Percentiles rank a stretch among this genome's conserved stretches.
These are phyloP conservation scores for Davidsoniella australis DNA, from an alignment of 2,329 filamentous ascomycete genomes.

Conservation along the genomic window DNA sequence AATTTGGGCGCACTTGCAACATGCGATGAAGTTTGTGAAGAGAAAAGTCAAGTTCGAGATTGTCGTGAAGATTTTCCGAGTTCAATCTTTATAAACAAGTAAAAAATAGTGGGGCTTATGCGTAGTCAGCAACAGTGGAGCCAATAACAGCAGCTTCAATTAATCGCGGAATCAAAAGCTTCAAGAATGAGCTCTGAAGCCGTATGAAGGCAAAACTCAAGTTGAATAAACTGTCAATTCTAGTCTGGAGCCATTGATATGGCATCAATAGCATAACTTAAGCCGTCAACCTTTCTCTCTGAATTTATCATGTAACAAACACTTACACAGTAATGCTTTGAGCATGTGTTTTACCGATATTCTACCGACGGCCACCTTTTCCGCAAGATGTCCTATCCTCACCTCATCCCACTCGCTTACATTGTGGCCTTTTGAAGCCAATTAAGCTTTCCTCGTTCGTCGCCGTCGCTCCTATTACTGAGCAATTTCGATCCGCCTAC, in stretches of 20 bases:
- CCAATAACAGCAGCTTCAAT: neutral
- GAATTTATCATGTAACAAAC: no score
- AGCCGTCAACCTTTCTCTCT: no score
- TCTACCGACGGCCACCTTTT: slow-evolving; percentile 7
- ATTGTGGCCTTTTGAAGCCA: neutral
- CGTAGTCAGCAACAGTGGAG: slow-evolving; percentile 2
- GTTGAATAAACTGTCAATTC: neutral
- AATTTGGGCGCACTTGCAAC: neutral
- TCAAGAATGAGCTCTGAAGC: neutral
- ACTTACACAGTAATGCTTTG: neutral
- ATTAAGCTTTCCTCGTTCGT: neutral
- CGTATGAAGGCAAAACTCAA: no score
- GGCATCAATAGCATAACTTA: neutral
- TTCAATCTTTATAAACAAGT: neutral
- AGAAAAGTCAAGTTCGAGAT: neutral
- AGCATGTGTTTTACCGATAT: neutral
- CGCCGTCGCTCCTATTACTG: neutral
- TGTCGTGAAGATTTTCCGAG: neutral
- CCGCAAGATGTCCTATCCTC: neutral
- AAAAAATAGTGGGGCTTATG: neutral
- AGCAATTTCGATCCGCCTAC: neutral
- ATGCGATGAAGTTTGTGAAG: neutral
- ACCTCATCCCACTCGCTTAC: neutral
- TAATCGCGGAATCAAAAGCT: neutral
- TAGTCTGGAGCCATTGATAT: neutral